Percentiles rank a stretch among this genome's conserved stretches.
phyloP scores from a whole-genome alignment of 352 stramenopile genomes.

The Phytophthora ramorum region DNA sequence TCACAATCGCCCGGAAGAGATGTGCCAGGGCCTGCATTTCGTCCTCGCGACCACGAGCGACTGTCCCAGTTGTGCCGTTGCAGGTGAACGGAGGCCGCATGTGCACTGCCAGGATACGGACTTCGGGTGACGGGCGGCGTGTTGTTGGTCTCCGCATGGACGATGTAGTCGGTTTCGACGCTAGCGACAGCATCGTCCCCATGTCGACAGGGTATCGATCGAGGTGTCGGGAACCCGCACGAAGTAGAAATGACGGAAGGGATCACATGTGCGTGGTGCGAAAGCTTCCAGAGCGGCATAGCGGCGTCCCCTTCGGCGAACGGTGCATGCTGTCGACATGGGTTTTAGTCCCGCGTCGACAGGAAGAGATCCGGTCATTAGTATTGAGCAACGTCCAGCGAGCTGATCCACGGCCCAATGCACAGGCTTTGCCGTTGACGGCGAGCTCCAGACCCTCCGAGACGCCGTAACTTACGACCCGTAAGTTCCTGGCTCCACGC shows the following conservation, averaged over 20 bases:
- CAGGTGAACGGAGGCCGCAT: constrained; percentile 9
- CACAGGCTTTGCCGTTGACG: constrained; percentile 8
- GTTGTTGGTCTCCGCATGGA: constrained; percentile 2
- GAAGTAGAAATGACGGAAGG: constrained; percentile 22
- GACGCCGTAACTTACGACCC: neutral
- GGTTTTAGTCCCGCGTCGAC: constrained; percentile 27
- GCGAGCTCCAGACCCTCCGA: neutral
- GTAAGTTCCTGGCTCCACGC: constrained; percentile 4
- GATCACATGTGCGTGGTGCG: constrained; percentile 1
- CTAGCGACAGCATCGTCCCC: constrained; percentile 18
- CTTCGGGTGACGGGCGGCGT: constrained; percentile 21
- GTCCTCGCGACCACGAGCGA: constrained; percentile 13
- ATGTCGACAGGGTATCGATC: constrained; percentile 9
- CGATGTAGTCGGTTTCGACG: constrained; percentile 8
- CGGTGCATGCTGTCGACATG: constrained; percentile 4
- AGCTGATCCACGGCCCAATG: neutral
- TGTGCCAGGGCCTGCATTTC: constrained; percentile 23
- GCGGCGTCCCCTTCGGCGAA: neutral
- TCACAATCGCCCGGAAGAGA: constrained; percentile 34
- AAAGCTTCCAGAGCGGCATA: constrained; percentile 10
- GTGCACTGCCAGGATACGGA: constrained; percentile 12
- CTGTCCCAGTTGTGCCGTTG: constrained; percentile 25
- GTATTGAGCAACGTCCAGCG: no score
- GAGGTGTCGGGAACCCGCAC: neutral
- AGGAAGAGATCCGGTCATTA: no score